phyloP scores from a whole-genome alignment of 108 stramenopile genomes.

The Skeletonema costatum region DNA sequence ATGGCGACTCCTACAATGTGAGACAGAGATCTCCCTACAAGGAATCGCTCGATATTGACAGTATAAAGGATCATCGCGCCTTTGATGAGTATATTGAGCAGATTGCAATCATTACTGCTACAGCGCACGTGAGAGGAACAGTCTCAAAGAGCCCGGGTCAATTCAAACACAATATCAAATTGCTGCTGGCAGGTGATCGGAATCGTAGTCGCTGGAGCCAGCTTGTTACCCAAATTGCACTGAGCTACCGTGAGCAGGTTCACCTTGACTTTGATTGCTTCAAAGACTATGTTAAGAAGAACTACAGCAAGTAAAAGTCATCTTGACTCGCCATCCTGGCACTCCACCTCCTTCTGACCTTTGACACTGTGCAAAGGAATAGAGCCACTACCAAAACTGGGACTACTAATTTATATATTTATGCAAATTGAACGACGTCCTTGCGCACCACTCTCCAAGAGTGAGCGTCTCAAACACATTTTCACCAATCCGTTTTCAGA shows the following conservation, averaged over 20 bases:
- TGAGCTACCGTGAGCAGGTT: conserved; percentile 58
- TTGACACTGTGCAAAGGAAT: no score
- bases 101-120: conserved; percentile 58
- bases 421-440: not conserved
- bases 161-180: conserved; percentile 69
- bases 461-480: no score
- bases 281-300: conserved; percentile 42
- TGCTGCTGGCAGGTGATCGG: conserved; percentile 37
- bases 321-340: not conserved
- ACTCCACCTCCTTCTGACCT: not conserved
- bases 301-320: not conserved
- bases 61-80: conserved; percentile 20
- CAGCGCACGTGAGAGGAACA: conserved; percentile 63
- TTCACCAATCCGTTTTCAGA: no score
- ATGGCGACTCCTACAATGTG: conserved; percentile 41
- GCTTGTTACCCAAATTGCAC: conserved; percentile 51
- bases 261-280: conserved; percentile 67
- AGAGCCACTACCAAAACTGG: not conserved
- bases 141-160: conserved; percentile 62
- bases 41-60: conserved; percentile 40
- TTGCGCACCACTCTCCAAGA: no score
- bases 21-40: conserved; percentile 71
- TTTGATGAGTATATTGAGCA: conserved; percentile 60
- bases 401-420: not conserved
- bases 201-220: conserved; percentile 52